Evolutionary conservation across 176 grass and related monocot species (phyloP).

Genomic region (Bolboschoenus planiculmis): DNA sequence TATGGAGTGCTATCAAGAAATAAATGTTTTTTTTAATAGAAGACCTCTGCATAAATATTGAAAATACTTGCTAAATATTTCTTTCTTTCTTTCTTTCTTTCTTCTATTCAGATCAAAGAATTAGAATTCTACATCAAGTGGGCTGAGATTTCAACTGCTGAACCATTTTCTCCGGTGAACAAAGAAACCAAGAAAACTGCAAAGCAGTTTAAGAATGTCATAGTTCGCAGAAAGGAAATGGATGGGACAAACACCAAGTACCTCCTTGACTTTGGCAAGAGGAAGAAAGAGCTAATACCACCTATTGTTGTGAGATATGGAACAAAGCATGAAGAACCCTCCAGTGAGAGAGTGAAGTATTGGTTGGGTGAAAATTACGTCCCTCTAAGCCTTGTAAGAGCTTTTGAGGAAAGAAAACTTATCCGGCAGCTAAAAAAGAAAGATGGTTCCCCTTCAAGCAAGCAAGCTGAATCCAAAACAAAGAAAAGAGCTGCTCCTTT

Average conservation of each 20-base stretch:
- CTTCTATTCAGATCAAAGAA: constrained; percentile 81
- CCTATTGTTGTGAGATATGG: constrained; percentile 84
- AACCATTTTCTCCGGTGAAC: constrained; percentile 47
- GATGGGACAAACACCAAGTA: constrained; percentile 64
- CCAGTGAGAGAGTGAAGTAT: constrained; percentile 78
- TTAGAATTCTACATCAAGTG: constrained; percentile 86
- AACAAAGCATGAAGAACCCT: constrained; percentile 59
- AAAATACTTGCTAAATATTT: constrained; percentile 6
- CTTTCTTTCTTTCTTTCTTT: constrained; percentile 30
- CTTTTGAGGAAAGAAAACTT: constrained; percentile 71
- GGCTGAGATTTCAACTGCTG: constrained; percentile 58
- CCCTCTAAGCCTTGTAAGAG: constrained; percentile 75
- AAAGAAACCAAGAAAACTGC: constrained; percentile 80
- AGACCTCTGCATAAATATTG: background rate
- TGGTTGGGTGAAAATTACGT: constrained; percentile 81
- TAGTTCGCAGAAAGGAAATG: constrained; percentile 63
- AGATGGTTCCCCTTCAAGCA: constrained; percentile 27
- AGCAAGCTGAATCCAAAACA: background rate
- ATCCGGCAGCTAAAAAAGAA: constrained; percentile 73
- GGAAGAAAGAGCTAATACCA: constrained; percentile 54
- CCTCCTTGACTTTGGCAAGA: constrained; percentile 95
- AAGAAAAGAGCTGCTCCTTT: constrained; percentile 31
- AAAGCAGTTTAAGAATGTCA: constrained; percentile 92
- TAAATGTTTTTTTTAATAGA: background rate
- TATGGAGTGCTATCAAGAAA: background rate